Base-by-base conservation (phyloP, 495 filamentous ascomycete species). In the Venustampulla echinocandica region DNA sequence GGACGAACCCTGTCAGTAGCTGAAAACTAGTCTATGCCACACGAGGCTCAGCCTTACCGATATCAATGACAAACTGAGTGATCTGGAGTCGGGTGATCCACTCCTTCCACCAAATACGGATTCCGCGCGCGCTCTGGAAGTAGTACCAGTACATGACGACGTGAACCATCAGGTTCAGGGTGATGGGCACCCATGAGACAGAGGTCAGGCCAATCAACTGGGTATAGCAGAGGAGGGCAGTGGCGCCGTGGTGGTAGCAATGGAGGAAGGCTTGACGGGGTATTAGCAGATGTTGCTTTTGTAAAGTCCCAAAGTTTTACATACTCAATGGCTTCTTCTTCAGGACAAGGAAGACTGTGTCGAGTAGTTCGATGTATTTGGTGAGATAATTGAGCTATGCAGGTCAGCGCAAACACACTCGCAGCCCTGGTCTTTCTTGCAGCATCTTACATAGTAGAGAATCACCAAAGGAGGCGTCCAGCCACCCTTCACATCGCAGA, bases 81-180 rank as follows among this genome's bases (percentile, higher is more conserved):
- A 90, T 90, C 64, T 90, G 85, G 49, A 90, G 82, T 55, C 83
- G 77, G 51, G 85, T 90, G 65, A 90, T 86, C 79, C 84, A 90
- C 63, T 88, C 79, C 74, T 90, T 90, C 85, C 85, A 90, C 85
- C 85, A 88, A 64, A 90, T 86, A 49, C 72, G 73, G 65, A 90
- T 74, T 53, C 85, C 85, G 52, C 85, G 81, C 10, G 85, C 82
- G 58, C 80, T 79, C 69, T 89, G 85, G 79, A 90, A 89, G 69
- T 90, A 90, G 64, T 78, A 78, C 75, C 75, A 79, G 68, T 80
- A 80, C 76, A 80, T 86, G 56, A 86, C 79, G 49, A 86, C 82
- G 63, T 88, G 84, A 24, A 90, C 84, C 27, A 72, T 77, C 57
- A 90, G 65, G 68, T 90, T 90, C 37, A 90, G 72, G 10, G 75